These are phyloP conservation scores for Cystobasidium sp. DNA, from an alignment of 1,284 basidiomycete genomes.

Conservation along the genomic window DNA sequence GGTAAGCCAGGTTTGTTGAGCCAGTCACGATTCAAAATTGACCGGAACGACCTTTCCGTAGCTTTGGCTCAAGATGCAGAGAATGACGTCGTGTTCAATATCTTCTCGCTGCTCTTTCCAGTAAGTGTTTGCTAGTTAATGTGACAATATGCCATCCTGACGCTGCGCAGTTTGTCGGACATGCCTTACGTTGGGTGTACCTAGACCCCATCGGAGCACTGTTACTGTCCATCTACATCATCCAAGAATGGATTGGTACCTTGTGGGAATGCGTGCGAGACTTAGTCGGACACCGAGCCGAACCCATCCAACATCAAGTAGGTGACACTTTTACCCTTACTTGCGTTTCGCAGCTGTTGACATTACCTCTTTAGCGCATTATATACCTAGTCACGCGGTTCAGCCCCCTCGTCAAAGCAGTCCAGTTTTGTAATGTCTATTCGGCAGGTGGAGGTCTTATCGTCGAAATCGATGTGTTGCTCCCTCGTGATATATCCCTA, in stretches of 20 bases:
- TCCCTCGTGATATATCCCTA: conserved; percentile 58
- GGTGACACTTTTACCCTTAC: conserved; percentile 53
- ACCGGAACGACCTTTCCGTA: conserved; percentile 31
- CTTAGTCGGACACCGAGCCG: conserved; percentile 52
- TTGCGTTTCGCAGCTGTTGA: conserved; percentile 53
- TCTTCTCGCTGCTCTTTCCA: conserved; percentile 64
- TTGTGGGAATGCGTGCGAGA: conserved; percentile 60
- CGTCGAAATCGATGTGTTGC: conserved; percentile 59
- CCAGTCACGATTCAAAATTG: neutral
- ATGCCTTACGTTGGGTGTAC: conserved; percentile 54
- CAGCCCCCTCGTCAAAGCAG: conserved; percentile 51
- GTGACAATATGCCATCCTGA: conserved; percentile 23
- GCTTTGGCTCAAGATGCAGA: conserved; percentile 62
- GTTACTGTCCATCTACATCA: conserved; percentile 60
- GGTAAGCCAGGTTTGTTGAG: conserved; percentile 17
- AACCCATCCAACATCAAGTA: conserved; percentile 52
- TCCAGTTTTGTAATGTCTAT: conserved; percentile 53
- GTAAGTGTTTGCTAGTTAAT: conserved; percentile 52
- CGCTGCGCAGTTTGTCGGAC: conserved; percentile 54
- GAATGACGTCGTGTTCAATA: conserved; percentile 64
- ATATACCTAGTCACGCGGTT: conserved; percentile 60
- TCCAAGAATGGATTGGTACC: conserved; percentile 58
- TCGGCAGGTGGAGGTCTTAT: conserved; percentile 55
- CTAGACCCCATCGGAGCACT: conserved; percentile 62
- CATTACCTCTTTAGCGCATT: conserved; percentile 55